Evolutionary conservation across 2,329 filamentous ascomycete species (phyloP).

Genomic region (Penicillium sp.): DNA sequence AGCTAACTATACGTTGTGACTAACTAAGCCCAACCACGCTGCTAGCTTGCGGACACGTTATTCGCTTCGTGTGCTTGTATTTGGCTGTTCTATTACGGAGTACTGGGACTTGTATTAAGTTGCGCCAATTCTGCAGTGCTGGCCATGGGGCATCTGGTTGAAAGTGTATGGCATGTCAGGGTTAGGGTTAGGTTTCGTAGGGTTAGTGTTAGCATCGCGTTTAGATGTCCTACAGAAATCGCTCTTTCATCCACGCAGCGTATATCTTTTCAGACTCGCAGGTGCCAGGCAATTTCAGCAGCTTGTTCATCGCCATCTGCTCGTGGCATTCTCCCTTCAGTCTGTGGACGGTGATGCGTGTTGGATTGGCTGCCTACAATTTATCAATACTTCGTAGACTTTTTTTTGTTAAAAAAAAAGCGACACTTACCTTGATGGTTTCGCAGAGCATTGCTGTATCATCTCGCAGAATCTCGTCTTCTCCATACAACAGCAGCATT

Average conservation of each 20-base stretch:
- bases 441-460: constrained; percentile 3
- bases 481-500: constrained; percentile 7
- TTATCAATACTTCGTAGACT: background rate
- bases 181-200: background rate
- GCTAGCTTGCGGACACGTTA: background rate
- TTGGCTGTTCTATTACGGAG: too few relatives aligned
- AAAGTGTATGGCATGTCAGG: too few relatives aligned
- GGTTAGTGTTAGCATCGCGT: background rate
- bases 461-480: constrained; percentile 10
- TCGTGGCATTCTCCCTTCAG: constrained; percentile 8
- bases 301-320: constrained; percentile 6
- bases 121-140: too few relatives aligned
- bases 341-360: constrained; percentile 4
- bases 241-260: constrained; percentile 10
- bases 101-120: too few relatives aligned
- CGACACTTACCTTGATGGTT: constrained; percentile 1
- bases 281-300: background rate
- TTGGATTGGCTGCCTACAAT: background rate
- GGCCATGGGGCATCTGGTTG: too few relatives aligned
- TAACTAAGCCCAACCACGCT: background rate
- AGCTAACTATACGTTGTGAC: background rate
- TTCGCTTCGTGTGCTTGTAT: too few relatives aligned
- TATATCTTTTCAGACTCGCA: constrained; percentile 6
- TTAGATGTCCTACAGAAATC: constrained; percentile 1
- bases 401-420: background rate